Conservation (phyloP, 2,329 filamentous ascomycete species). For the Sporothrix phasma region DNA sequence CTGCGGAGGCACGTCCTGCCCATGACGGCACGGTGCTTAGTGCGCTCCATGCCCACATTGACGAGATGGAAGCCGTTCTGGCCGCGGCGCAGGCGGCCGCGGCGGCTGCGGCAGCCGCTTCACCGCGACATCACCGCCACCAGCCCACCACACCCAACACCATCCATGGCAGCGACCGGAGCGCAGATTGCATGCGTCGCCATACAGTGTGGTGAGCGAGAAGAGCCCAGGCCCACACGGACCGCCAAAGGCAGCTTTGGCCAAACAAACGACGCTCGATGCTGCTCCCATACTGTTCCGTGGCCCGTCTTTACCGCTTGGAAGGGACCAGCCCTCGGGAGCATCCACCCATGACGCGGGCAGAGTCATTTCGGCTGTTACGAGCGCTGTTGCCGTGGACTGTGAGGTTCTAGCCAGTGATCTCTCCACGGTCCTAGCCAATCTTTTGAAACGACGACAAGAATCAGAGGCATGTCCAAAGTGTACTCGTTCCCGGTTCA, state of each 20-base stretch:
- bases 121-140: neutral
- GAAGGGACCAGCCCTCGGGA: too few species aligned
- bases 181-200: slow-evolving; percentile 13
- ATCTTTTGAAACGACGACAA: slow-evolving; percentile 45
- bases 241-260: neutral
- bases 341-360: too few species aligned
- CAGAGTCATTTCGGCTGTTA: neutral
- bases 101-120: neutral
- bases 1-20: neutral
- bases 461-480: slow-evolving; percentile 34
- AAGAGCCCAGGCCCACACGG: neutral
- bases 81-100: slow-evolving; percentile 12
- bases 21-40: slow-evolving; percentile 21
- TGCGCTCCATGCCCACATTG: slow-evolving; percentile 32
- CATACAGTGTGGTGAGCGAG: slow-evolving; percentile 14
- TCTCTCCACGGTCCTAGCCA: slow-evolving; percentile 39
- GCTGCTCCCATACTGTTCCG: slow-evolving; percentile 3
- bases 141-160: slow-evolving; percentile 13
- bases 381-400: slow-evolving; percentile 21
- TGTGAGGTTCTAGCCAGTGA: slow-evolving; percentile 39
- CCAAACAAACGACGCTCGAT: neutral
- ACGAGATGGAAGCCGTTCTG: slow-evolving; percentile 33
- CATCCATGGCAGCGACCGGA: neutral
- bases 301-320: neutral
- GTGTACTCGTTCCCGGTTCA: too few species aligned